phyloP scores from a whole-genome alignment of 352 stramenopile genomes.

The Phytophthora quininea region DNA sequence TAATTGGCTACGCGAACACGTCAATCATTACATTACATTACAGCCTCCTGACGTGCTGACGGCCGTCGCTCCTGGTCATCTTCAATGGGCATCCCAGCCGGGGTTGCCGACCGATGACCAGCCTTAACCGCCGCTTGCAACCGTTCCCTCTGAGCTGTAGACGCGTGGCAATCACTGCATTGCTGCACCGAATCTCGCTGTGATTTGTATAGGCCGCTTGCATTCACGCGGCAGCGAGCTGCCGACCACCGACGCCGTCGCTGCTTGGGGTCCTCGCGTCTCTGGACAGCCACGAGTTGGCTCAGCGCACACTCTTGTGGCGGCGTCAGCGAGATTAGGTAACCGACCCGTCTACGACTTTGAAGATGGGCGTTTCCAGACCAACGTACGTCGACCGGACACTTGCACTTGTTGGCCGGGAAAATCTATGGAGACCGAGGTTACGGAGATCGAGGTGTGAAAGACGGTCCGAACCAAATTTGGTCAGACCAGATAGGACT shows the following conservation, averaged over 20 bases:
- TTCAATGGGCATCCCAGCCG: not conserved
- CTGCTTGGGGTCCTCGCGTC: constrained; percentile 23
- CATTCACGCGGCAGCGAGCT: too few species aligned
- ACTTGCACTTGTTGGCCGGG: constrained; percentile 4
- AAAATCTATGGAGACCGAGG: too few species aligned
- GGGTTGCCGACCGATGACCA: not conserved
- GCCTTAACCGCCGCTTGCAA: too few species aligned
- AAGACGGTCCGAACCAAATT: too few species aligned
- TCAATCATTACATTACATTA: constrained; percentile 8
- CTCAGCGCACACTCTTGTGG: constrained; percentile 36
- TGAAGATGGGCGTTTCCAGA: constrained; percentile 2
- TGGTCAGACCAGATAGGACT: too few species aligned
- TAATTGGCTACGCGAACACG: constrained; percentile 14
- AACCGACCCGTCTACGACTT: constrained; percentile 1
- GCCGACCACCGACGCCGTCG: not conserved
- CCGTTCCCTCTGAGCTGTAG: not conserved
- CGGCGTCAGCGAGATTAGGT: too few species aligned
- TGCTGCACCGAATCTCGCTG: not conserved
- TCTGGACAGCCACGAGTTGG: constrained; percentile 24
- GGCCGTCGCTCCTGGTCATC: not conserved
- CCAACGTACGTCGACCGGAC: not conserved
- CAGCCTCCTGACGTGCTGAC: not conserved
- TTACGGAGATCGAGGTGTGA: too few species aligned
- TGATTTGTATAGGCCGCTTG: too few species aligned
- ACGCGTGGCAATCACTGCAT: not conserved